Evolutionary conservation across 495 filamentous ascomycete genomes (phyloP), one percentile per base, ranked within the genome.

Genomic region (Podospora pseudocomata): DNA sequence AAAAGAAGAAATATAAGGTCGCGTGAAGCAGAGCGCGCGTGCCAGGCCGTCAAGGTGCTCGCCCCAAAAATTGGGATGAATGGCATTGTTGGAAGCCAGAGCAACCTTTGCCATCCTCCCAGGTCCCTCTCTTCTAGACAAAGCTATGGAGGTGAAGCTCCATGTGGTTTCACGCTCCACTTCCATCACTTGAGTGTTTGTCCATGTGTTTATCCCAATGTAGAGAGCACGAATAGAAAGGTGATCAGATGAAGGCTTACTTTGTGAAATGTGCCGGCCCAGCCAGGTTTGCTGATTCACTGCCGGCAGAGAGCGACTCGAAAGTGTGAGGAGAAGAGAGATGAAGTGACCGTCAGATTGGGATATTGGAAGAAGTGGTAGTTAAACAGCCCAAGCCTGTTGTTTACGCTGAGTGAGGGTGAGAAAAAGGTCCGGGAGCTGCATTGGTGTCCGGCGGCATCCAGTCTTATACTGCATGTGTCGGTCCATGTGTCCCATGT

Each of bases 401-500:
- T 49, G 39, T 16, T 49, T 49, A 49, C 39, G 39, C 6, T 32
- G 19, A 15, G 54, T 4, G n/a, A 58, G 4, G 59, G 39, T 55
- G 49, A 49, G 63, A 34, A 65, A 59, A 59, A 57, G 44, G 59
- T 60, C 65, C 34, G 66, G 67, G 63, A 64, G 28, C 60, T 74
- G 74, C 72, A 71, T 30, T 55, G 44, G 62, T 15, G 34, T 65
- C 5, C 64, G 60, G 70, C 15, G 58, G 61, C 49, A 66, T 71
- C 65, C 62, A 61, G 67, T 69, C 73, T 77, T 77, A 77, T 77
- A 77, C 67, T 56, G 44, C 57, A 55, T 19, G 28, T 19, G 63
- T 61, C 68, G 60, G 71, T 39, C 61, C 65, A 65, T 67, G 66
- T 54, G 49, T 66, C 54, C 57, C 68, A 49, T 67, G 68, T 73